Conservation (phyloP, 768 basidiomycete genomes). For the Lyophyllum decastes region DNA sequence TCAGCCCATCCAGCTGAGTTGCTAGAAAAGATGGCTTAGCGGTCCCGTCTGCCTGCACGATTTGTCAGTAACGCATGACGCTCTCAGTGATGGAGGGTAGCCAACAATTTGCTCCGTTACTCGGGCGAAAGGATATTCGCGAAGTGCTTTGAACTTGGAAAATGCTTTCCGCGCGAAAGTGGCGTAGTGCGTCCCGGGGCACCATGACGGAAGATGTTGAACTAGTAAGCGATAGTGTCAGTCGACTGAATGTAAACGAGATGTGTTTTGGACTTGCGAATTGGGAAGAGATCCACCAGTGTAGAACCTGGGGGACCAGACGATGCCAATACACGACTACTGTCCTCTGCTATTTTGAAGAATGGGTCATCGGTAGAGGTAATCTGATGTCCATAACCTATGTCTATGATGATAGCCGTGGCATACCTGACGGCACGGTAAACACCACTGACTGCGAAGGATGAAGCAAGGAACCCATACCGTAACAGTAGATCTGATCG, state of each 20-base stretch:
- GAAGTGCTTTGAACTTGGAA: not conserved
- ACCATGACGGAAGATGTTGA: conserved; percentile 15
- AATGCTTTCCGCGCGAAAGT: conserved; percentile 3
- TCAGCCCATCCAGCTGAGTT: conserved; percentile 4
- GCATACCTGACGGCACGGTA: conserved; percentile 11
- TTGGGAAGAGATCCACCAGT: conserved; percentile 15
- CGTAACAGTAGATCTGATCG: not conserved
- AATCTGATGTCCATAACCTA: conserved; percentile 19
- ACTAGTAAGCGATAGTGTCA: not conserved
- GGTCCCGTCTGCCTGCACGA: conserved; percentile 5
- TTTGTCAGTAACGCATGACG: not conserved
- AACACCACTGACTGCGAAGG: not conserved
- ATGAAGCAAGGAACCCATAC: not conserved
- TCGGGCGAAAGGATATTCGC: conserved; percentile 17
- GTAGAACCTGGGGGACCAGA: conserved; percentile 15
- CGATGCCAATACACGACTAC: not conserved
- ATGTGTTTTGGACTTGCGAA: conserved; percentile 4
- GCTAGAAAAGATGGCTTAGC: conserved; percentile 15
- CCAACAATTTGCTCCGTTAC: conserved; percentile 17
- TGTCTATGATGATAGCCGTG: conserved; percentile 13
- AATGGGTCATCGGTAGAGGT: conserved; percentile 17
- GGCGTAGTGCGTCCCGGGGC: conserved; percentile 14
- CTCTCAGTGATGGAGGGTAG: not conserved
- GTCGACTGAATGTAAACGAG: not conserved
- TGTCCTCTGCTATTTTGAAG: conserved; percentile 9